phyloP scores from a whole-genome alignment of 1,139 yeast genomes.

The Petasospora rhodanensis region DNA sequence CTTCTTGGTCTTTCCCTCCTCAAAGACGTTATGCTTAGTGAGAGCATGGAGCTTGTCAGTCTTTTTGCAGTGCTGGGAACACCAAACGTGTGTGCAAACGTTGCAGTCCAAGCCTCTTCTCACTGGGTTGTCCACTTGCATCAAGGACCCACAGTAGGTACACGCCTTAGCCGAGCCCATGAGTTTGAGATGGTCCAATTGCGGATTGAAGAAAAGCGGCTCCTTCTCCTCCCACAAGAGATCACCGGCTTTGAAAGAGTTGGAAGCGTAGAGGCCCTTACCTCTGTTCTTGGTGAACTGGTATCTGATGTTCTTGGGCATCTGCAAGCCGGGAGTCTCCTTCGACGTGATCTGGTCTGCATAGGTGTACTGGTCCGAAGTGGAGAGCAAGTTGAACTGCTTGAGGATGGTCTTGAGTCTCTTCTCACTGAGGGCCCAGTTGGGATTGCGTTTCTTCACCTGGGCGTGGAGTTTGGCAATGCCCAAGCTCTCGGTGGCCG shows the following conservation, averaged over 20 bases:
- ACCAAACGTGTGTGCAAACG: constrained; percentile 69
- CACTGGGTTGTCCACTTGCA: constrained; percentile 34
- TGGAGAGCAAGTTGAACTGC: constrained; percentile 43
- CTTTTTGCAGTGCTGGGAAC: constrained; percentile 59
- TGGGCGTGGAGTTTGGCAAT: constrained; percentile 48
- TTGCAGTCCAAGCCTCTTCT: constrained; percentile 62
- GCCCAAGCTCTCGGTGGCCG: constrained; percentile 56
- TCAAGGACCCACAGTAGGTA: constrained; percentile 69
- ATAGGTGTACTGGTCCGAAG: constrained; percentile 40
- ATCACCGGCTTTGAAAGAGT: constrained; percentile 44
- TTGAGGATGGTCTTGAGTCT: constrained; percentile 51
- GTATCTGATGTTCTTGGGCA: constrained; percentile 45
- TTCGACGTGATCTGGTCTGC: constrained; percentile 52
- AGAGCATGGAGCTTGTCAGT: constrained; percentile 48
- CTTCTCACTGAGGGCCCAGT: constrained; percentile 62
- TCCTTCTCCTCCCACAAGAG: constrained; percentile 54
- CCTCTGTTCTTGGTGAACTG: constrained; percentile 44
- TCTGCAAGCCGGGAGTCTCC: constrained; percentile 43
- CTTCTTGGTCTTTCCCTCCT: constrained; percentile 19
- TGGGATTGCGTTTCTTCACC: constrained; percentile 47
- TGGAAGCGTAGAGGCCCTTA: constrained; percentile 44
- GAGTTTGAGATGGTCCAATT: constrained; percentile 60
- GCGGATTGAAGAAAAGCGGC: constrained; percentile 68
- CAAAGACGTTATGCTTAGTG: constrained; percentile 48
- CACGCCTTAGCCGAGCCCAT: constrained; percentile 72